Percentiles rank a stretch among this genome's conserved stretches.
Evolutionary conservation across 306 rosid genomes (phyloP).

Genomic region (Sphenostylis stenocarpa): DNA sequence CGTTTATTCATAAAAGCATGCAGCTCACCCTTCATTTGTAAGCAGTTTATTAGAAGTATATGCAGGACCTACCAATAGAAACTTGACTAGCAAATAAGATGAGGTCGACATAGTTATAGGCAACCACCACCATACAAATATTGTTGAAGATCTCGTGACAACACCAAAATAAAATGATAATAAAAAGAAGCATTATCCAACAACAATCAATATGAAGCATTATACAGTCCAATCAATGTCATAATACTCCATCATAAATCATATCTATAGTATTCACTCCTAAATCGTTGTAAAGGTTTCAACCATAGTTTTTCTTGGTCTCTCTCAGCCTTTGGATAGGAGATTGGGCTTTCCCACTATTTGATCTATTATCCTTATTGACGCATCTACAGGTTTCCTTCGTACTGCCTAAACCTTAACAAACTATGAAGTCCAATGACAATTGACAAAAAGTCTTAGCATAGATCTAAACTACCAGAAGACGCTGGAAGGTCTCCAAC

Average conservation of each 20-base stretch:
- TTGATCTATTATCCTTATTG: not conserved
- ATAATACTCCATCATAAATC: not conserved
- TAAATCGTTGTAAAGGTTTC: not conserved
- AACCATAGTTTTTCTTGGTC: not conserved
- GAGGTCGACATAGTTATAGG: not conserved
- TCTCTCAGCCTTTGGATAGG: not conserved
- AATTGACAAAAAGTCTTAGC: not conserved
- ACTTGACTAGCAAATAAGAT: conserved; percentile 14
- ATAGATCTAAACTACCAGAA: not conserved
- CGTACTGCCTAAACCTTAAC: not conserved
- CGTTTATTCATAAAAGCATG: not conserved
- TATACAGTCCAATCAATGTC: not conserved
- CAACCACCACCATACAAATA: not conserved
- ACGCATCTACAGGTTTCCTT: not conserved
- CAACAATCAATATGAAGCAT: not conserved
- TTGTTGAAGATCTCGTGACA: not conserved
- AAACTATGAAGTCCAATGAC: not conserved
- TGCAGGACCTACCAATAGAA: no score
- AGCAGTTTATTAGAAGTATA: not conserved
- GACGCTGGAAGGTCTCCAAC: not conserved
- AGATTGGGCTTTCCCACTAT: not conserved
- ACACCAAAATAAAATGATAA: conserved; percentile 15
- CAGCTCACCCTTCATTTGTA: not conserved
- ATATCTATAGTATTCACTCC: not conserved
- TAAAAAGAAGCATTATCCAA: not conserved